Evolutionary conservation across 768 basidiomycete species (phyloP), one percentile per base, ranked within the genome.

Genomic region (Rossbeevera mucosa): DNA sequence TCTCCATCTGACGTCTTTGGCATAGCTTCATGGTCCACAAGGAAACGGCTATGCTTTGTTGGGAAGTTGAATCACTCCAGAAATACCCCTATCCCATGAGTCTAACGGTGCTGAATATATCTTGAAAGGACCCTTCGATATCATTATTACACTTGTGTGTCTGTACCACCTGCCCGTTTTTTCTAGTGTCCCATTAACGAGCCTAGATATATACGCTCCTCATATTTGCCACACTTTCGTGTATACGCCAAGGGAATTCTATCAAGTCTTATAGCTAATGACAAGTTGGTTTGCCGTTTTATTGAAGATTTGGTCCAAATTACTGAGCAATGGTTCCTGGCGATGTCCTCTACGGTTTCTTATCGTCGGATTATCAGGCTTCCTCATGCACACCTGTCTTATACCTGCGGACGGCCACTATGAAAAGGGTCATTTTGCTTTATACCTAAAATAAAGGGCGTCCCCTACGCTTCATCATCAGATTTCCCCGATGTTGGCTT

Each of bases 21-120:
- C 52, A 13, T 56, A 91, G 88, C 70, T 82, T 53, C 79, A 88
- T 59, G 88, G 88, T 5, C 88, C 88, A 0, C 80, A 80, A 62
- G 88, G 88, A 20, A 76, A 72, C 52, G 88, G 88, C 21, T 90
- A 90, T 64, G 88, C 86, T n/a, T 65, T 90, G 29, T 67, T 86
- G 0, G 78, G 79, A 25, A 74, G 74, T 48, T 79, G 41, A 62
- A 42, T 22, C 47, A 13, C 30, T 24, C 8, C 30, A 44, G 47
- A 42, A n/a, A 50, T 50, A 47, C 28, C 42, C 31, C 21, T 30
- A 44, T 26, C 13, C 22, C 20, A 50, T n/a, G 43, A 51, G 33
- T 50, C 48, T 41, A 31, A 46, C 36, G 43, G 52, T 48, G 29
- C 49, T 53, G 45, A 30, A 44, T 47, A 53, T 33, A 48, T 53